A percentile compares a stretch with the other conserved stretches of the same genome.
phyloP scores from a whole-genome alignment of 176 grass and related monocot species.

The Ensete ventricosum region DNA sequence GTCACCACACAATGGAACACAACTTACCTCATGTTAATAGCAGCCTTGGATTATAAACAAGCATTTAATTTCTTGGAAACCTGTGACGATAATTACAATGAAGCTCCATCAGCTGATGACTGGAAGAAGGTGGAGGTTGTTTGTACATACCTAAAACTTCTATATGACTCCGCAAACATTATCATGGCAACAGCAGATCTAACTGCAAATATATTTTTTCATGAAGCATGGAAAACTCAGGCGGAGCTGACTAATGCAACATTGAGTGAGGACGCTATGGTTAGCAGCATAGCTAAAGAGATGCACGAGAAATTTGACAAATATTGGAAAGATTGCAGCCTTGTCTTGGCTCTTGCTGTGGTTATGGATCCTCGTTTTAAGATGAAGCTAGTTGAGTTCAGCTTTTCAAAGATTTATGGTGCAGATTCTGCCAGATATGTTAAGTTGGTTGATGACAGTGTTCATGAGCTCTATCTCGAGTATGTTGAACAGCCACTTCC shows the following conservation, averaged over 20 bases:
- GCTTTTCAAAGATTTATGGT: slow-evolving; percentile 8
- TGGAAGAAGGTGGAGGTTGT: slow-evolving; percentile 11
- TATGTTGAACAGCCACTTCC: slow-evolving; percentile 7
- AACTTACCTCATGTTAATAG: slow-evolving; percentile 4
- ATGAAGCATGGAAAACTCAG: not conserved
- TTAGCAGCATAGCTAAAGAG: not conserved
- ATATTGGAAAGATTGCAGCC: slow-evolving; percentile 17
- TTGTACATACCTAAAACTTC: slow-evolving; percentile 11
- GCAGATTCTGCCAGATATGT: slow-evolving; percentile 12
- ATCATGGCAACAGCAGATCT: not conserved
- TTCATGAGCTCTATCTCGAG: not conserved
- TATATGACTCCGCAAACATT: slow-evolving; percentile 3
- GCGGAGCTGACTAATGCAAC: not conserved
- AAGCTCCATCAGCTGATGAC: slow-evolving; percentile 6
- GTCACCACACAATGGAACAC: not conserved
- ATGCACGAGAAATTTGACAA: slow-evolving; percentile 11
- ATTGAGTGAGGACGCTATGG: not conserved
- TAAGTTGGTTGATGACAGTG: slow-evolving; percentile 7
- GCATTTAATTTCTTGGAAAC: slow-evolving; percentile 7
- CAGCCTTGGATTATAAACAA: slow-evolving; percentile 3
- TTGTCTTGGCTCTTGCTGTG: slow-evolving; percentile 6
- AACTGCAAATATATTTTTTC: slow-evolving; percentile 11
- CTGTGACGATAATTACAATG: slow-evolving; percentile 9
- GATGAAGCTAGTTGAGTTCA: slow-evolving; percentile 11
- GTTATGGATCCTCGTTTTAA: slow-evolving; percentile 15